Percentiles rank a stretch among this genome's conserved stretches.
Conservation (phyloP, 1,284 basidiomycete species). For the Puccinia novopanici region DNA sequence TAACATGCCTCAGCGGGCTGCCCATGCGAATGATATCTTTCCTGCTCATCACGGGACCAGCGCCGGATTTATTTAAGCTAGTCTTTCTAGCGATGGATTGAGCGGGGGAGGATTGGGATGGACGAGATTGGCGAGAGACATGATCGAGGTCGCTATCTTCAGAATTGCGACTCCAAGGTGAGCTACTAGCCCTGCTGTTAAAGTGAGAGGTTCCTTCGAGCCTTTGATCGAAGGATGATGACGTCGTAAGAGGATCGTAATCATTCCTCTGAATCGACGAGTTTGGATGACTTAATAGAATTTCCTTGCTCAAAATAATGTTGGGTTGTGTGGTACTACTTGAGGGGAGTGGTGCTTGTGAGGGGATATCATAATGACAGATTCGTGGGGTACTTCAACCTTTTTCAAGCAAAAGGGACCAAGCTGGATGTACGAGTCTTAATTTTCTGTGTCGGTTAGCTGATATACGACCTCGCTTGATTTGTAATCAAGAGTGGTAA, state of each 20-base stretch:
- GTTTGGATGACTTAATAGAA: slow-evolving; percentile 2
- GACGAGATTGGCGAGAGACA: neutral
- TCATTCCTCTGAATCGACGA: slow-evolving; percentile 19
- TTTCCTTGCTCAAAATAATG: neutral
- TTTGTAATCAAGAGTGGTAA: no score
- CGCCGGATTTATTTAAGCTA: slow-evolving; percentile 36
- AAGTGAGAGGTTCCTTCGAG: neutral
- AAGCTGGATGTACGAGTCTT: no score
- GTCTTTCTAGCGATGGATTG: slow-evolving; percentile 38
- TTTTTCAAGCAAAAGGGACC: no score
- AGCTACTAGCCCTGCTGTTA: neutral
- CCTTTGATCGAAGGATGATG: slow-evolving; percentile 5
- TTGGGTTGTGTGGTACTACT: neutral
- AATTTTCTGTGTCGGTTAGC: no score
- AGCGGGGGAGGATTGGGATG: slow-evolving; percentile 10
- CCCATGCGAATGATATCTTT: slow-evolving; percentile 48
- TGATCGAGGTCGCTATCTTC: slow-evolving; percentile 17
- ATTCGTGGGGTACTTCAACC: no score
- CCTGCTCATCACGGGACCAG: slow-evolving; percentile 19
- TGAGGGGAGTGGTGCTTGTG: neutral
- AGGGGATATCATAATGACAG: no score
- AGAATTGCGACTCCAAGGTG: neutral
- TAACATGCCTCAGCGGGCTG: slow-evolving; percentile 50
- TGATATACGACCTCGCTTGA: no score
- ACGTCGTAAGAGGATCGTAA: neutral